phyloP scores from a whole-genome alignment of 192 early-diverging fungal genomes.

The Endogone sp. region DNA sequence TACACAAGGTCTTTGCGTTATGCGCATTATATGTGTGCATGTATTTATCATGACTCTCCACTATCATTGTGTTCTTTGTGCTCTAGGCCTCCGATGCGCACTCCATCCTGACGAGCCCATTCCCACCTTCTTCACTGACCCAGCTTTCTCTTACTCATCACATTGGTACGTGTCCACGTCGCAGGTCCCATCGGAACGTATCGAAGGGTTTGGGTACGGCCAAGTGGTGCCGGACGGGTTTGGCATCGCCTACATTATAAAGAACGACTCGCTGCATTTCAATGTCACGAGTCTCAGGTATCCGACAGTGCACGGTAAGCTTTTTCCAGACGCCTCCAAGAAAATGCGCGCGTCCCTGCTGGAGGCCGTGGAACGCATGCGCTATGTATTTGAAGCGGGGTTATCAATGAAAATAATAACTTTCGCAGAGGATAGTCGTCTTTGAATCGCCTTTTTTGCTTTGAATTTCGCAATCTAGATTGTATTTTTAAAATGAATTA shows the following conservation, averaged over 20 bases:
- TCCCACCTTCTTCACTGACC: constrained; percentile 88
- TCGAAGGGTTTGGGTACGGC: constrained; percentile 90
- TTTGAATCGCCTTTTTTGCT: no score
- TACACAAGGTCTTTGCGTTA: no score
- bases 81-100: constrained; percentile 70
- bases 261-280: constrained; percentile 79
- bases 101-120: constrained; percentile 70
- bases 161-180: constrained; percentile 94
- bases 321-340: constrained; percentile 48
- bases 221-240: constrained; percentile 88
- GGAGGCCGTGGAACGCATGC: constrained; percentile 87
- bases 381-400: constrained; percentile 63
- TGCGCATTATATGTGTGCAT: no score
- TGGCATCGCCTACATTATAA: constrained; percentile 93
- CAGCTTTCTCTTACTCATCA: constrained; percentile 68
- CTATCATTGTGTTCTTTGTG: no score
- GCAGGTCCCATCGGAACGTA: constrained; percentile 87
- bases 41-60: no score
- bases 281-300: constrained; percentile 75
- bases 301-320: constrained; percentile 48
- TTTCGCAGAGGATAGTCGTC: no score
- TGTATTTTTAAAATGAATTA: no score
- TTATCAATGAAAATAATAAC: no score
- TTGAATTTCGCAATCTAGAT: no score
- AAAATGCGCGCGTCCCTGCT: constrained; percentile 76